Conservation (phyloP, 2,329 filamentous ascomycete species). For the Fusarium sp. region DNA sequence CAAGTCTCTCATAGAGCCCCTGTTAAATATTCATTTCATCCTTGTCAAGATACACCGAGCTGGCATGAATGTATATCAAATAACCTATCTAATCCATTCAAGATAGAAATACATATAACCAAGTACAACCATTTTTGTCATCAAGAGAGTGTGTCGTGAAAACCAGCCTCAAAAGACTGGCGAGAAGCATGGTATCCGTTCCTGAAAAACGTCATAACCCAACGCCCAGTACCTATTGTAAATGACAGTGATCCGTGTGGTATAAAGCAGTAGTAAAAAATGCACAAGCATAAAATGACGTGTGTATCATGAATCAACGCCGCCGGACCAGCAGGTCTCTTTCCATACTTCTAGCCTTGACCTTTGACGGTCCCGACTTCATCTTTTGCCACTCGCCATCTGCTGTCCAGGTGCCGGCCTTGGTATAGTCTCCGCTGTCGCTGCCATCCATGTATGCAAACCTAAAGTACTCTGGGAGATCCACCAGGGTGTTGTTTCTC, state of each 20-base stretch:
- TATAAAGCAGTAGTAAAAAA: background rate
- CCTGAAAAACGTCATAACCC: background rate
- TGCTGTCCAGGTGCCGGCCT: constrained; percentile 76
- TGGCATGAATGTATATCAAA: background rate
- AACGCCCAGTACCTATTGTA: background rate
- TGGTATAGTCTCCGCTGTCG: constrained; percentile 76
- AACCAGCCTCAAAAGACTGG: background rate
- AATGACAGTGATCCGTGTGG: constrained; percentile 19
- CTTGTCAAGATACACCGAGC: background rate
- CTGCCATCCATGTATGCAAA: constrained; percentile 80
- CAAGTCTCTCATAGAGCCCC: background rate
- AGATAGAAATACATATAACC: background rate
- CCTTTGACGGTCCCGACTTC: constrained; percentile 69
- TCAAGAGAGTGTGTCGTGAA: background rate
- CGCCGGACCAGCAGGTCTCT: constrained; percentile 38
- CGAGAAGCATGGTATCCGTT: background rate
- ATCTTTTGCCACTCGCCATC: constrained; percentile 76
- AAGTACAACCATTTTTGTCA: background rate
- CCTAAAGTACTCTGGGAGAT: constrained; percentile 78
- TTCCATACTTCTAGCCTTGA: constrained; percentile 48
- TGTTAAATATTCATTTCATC: background rate
- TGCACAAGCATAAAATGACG: background rate
- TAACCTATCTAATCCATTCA: background rate
- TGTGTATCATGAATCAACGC: constrained; percentile 23
- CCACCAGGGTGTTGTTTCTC: constrained; percentile 58